Evolutionary conservation across 805 yeast genomes (phyloP).

Genomic region (Lipomyces oligophaga): DNA sequence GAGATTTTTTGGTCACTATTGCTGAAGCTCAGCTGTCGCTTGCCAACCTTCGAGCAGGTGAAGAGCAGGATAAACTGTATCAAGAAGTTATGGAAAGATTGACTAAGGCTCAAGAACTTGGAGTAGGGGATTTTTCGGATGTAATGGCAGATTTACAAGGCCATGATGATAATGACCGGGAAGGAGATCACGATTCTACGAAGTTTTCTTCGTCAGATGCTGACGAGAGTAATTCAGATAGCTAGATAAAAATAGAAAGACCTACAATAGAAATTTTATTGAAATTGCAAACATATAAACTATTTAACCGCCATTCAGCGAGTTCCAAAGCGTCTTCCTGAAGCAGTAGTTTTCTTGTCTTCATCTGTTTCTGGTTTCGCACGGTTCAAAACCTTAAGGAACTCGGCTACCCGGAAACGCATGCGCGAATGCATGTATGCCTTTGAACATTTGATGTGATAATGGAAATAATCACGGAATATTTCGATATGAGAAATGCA

Average conservation of each 20-base stretch:
- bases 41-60: slow-evolving; percentile 68
- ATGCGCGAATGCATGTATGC: slow-evolving; percentile 98
- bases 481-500: slow-evolving; percentile 87
- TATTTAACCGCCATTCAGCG: slow-evolving; percentile 2
- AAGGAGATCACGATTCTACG: background rate
- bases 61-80: slow-evolving; percentile 67
- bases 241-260: background rate
- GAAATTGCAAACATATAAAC: background rate
- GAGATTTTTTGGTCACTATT: slow-evolving; percentile 38
- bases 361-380: slow-evolving; percentile 87
- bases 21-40: slow-evolving; percentile 82
- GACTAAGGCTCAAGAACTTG: slow-evolving; percentile 61
- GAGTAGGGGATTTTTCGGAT: slow-evolving; percentile 38
- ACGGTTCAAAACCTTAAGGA: slow-evolving; percentile 89
- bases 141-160: slow-evolving; percentile 37
- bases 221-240: background rate
- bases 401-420: slow-evolving; percentile 92
- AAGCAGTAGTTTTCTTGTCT: slow-evolving; percentile 69
- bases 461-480: slow-evolving; percentile 96
- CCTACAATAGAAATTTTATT: background rate
- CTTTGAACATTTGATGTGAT: slow-evolving; percentile 96
- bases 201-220: background rate
- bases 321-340: slow-evolving; percentile 60
- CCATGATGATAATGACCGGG: slow-evolving; percentile 7
- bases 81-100: slow-evolving; percentile 64